These are phyloP conservation scores for Flaveria trinervia DNA, from an alignment of 129 eudicot genomes.

Conservation along the genomic window DNA sequence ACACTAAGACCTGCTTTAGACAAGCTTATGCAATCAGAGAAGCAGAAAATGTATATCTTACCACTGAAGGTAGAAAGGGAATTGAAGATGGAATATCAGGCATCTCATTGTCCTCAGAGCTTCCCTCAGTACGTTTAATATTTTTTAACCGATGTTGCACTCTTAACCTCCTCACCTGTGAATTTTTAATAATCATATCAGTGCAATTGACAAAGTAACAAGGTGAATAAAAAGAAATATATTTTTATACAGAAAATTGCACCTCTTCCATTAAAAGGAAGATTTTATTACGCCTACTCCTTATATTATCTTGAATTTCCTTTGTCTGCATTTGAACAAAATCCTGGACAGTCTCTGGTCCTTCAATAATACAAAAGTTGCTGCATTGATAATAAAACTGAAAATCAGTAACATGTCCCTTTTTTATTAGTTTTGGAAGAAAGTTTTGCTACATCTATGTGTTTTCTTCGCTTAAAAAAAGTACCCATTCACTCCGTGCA, in stretches of 20 bases:
- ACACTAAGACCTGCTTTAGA: background rate
- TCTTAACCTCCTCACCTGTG: conserved; percentile 84
- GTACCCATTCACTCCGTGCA: background rate
- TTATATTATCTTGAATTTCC: conserved; percentile 88
- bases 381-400: conserved; percentile 43
- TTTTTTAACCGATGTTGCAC: conserved; percentile 80
- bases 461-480: background rate
- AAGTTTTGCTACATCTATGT: background rate
- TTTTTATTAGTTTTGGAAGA: background rate
- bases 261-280: conserved; percentile 99
- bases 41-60: conserved; percentile 29
- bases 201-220: conserved; percentile 2
- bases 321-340: conserved; percentile 81
- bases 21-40: conserved; percentile 15
- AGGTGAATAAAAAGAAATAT: background rate
- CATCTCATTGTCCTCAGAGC: conserved; percentile 70
- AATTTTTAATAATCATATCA: background rate
- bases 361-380: conserved; percentile 97
- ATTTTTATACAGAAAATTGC: background rate
- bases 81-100: conserved; percentile 91
- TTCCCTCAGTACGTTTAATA: conserved; percentile 42
- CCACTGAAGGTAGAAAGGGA: conserved; percentile 92
- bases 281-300: conserved; percentile 91
- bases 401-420: background rate
- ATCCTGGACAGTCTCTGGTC: conserved; percentile 94